Evolutionary conservation across 2,329 filamentous ascomycete species (phyloP), one percentile per base, ranked within the genome.

Genomic region (Alternaria brassicae): DNA sequence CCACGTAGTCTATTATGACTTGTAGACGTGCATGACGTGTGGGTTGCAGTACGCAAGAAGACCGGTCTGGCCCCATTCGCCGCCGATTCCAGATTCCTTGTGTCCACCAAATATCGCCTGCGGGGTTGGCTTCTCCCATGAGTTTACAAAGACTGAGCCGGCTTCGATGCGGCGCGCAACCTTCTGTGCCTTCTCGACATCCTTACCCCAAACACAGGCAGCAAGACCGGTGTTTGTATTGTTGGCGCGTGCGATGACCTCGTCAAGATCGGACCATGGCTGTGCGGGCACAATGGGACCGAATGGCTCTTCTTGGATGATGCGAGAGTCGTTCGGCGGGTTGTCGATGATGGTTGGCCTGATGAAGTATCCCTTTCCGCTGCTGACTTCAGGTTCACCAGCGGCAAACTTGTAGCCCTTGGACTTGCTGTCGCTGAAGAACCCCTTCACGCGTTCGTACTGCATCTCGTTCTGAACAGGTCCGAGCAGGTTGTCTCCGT

Each of bases 41-140:
- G 80, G 75, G 65, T 83, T 83, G 74, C 78, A 80, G 69, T 81
- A 82, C 6, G 80, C 76, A 60, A 82, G 75, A 54, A 82, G 68
- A 49, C 81, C 81, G 32, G 73, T 75, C 63, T 67, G 76, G 45
- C 74, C 74, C 80, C 80, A 82, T 77, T 96, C 92, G 56, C 90
- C 87, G 42, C 91, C 91, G 57, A 93, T 90, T 62, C 92, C 91
- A 25, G 83, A 87, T 80, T 92, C 86, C 80, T 93, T 94, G 83
- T 86, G 92, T 0, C 92, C 92, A 53, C 90, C 89, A 67, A 93
- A 93, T 66, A 79, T 73, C 4, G 81, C 82, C 64, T 80, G 75
- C 0, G 82, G 80, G 4, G 78, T 81, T 0, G 79, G 77, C 71
- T 81, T 81, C 71, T 82, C 79, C 59, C 75, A 82, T 19, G 78